Base-by-base conservation (phyloP, 495 filamentous ascomycete genomes). In the Hyaloscypha hepaticicola region DNA sequence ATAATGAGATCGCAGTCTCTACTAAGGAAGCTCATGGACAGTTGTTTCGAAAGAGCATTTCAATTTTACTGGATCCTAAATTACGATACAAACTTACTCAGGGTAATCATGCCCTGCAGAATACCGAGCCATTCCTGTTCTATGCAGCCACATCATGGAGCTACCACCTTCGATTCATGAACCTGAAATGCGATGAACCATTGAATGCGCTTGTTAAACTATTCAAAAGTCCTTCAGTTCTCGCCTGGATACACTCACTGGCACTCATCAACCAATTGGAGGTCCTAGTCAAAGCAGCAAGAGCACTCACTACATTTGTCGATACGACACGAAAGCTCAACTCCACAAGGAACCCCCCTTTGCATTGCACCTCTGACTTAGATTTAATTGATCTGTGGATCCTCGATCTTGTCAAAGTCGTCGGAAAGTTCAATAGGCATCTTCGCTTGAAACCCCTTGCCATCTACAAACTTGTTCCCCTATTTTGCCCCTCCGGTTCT, bases 141-240 rank as follows among this genome's bases (percentile, higher is more conserved):
- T 58, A 58, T 27, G 55, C 55, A 58, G 19, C 31, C 19, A 58
- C 55, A 34, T 58, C 55, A 58, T 58, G 55, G 55, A 16, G 24
- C 9, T 58, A 58, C 14, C 55, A 58, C 33, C 24, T 58, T 22
- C 19, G 33, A 29, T 24, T 58, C n/a, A 58, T 19, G 9, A 29
- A 22, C 33, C 28, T 27, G 19, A 27, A 5, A 16, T 58, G 24
- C 1, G 55, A 58, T n/a, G 55, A 29, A 27, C 28, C 55, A 29
- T 16, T 58, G 16, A 12, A 29, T 14, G 12, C 33, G 3, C 27
- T 58, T 12, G 11, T 27, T n/a, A 58, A 58, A 58, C 33, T 58
- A 3, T 33, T 58, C 11, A 28, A 34, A 16, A 12, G 55, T n/a
- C 11, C 16, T 8, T 58, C 55, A 29, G 24, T 58, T 24, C 27